Percentiles rank a stretch among this genome's conserved stretches.
Conservation (phyloP, 805 yeast species). For the Tetrapisispora fleetii region DNA sequence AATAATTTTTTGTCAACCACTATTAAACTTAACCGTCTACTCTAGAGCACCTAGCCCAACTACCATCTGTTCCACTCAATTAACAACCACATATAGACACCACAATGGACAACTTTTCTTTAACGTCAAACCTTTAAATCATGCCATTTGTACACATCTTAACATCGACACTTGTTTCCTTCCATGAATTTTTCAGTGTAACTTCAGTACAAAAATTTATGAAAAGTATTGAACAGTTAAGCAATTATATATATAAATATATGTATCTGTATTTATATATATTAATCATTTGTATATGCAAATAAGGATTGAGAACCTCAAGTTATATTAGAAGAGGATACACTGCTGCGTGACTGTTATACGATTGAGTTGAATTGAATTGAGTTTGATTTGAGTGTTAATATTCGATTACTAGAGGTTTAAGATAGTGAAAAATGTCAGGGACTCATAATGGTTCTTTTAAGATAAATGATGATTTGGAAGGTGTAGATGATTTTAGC, state of each 20-base stretch:
- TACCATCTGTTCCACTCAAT: too few species aligned
- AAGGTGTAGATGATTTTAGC: slow-evolving; percentile 22
- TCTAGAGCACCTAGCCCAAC: too few species aligned
- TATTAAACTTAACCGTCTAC: not conserved
- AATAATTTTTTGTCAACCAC: not conserved
- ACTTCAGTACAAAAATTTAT: not conserved
- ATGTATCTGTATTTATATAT: too few species aligned
- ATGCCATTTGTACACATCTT: not conserved
- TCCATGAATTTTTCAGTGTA: not conserved
- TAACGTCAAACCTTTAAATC: not conserved
- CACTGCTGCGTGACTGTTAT: too few species aligned
- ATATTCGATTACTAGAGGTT: too few species aligned
- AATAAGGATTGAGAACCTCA: too few species aligned
- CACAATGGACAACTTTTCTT: not conserved
- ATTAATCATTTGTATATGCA: too few species aligned
- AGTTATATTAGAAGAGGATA: too few species aligned
- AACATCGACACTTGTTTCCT: too few species aligned
- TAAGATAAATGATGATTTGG: slow-evolving; percentile 19
- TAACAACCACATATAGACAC: not conserved
- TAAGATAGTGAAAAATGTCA: not conserved
- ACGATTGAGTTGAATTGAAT: too few species aligned
- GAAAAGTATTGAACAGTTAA: slow-evolving; percentile 1
- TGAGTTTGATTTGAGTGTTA: too few species aligned
- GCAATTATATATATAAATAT: not conserved
- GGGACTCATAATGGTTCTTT: slow-evolving; percentile 2